Evolutionary conservation across 352 stramenopile genomes (phyloP), one percentile per base, ranked within the genome.

Genomic region (Phytophthora sojae): DNA sequence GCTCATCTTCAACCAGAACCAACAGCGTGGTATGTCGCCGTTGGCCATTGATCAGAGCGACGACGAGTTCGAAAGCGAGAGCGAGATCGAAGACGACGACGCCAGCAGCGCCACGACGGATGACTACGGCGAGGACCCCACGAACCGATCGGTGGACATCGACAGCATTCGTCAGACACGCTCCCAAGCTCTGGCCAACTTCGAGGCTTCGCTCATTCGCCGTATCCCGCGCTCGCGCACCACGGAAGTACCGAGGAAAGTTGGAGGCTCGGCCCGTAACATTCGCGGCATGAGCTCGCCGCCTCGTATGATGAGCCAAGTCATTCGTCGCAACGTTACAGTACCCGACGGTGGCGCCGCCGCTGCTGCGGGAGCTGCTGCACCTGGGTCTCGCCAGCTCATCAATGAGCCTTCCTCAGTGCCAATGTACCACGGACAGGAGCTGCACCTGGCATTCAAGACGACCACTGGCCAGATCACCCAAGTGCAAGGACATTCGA

Each of bases 381-480:
- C 55, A 23, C 29, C 56, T 39, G 49, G 21, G 35, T 21, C 37
- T 26, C 19, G 69, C 17, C 6, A 54, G 2, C n/a, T 51, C 30
- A 59, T 14, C 42, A 63, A 61, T 45, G 64, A 77, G 0, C 60
- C 51, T 4, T 30, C 61, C 37, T 70, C 69, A 5, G 75, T 73
- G 52, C 72, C 81, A 17, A 75, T 90, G 64, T 81, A 85, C 67
- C 78, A 88, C 50, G 80, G 81, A 49, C 83, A 91, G 71, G 79
- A 75, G 25, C 71, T 91, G 4, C 80, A 91, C 51, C 37, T 91
- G 35, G 71, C 63, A 1, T 91, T 91, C 71, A 85, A 85, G 64
- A 79, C 67, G 19, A 84, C 69, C 42, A 78, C 65, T 3, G 80
- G 81, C 21, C 70, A 79, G 21, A 63, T 71, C 12, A 73, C 77